Evolutionary conservation across 176 grass and related monocot species (phyloP).

Genomic region (Eleusine coracana): DNA sequence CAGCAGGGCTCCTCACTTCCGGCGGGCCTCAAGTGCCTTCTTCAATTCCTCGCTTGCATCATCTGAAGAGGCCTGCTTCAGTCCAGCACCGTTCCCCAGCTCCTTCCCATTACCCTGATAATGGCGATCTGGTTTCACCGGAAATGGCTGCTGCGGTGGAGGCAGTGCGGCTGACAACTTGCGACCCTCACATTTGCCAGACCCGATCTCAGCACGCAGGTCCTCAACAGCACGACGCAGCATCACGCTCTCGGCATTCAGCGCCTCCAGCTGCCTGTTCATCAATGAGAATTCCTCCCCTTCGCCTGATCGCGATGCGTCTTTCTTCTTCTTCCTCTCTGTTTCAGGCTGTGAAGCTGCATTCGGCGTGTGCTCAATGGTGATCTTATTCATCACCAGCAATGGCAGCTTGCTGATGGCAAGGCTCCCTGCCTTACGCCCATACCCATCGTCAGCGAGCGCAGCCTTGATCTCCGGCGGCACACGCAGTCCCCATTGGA

Average conservation of each 20-base stretch:
- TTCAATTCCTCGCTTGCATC: conserved; percentile 61
- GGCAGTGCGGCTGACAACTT: not conserved
- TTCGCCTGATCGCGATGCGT: not conserved
- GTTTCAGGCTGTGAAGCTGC: not conserved
- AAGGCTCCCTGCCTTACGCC: conserved; percentile 43
- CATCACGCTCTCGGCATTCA: conserved; percentile 62
- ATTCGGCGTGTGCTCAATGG: conserved; percentile 57
- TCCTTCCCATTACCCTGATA: conserved; percentile 47
- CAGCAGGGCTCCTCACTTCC: conserved; percentile 32
- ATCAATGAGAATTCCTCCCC: conserved; percentile 39
- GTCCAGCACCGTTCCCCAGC: not conserved
- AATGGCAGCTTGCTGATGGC: conserved; percentile 73
- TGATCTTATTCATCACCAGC: conserved; percentile 87
- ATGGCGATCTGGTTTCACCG: conserved; percentile 40
- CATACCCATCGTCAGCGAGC: conserved; percentile 38
- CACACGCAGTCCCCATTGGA: conserved; percentile 78
- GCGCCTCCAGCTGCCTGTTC: conserved; percentile 59
- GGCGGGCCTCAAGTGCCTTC: conserved; percentile 58
- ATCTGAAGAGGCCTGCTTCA: conserved; percentile 27
- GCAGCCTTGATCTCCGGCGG: conserved; percentile 69
- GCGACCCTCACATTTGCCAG: conserved; percentile 30
- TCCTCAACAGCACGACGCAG: conserved; percentile 58
- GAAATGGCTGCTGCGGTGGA: conserved; percentile 12
- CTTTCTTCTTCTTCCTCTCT: conserved; percentile 40
- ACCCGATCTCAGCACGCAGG: conserved; percentile 48